A percentile compares a stretch with the other conserved stretches of the same genome.
These are phyloP conservation scores for Kitagawia praeruptora DNA, from an alignment of 129 eudicot genomes.

Conservation along the genomic window DNA sequence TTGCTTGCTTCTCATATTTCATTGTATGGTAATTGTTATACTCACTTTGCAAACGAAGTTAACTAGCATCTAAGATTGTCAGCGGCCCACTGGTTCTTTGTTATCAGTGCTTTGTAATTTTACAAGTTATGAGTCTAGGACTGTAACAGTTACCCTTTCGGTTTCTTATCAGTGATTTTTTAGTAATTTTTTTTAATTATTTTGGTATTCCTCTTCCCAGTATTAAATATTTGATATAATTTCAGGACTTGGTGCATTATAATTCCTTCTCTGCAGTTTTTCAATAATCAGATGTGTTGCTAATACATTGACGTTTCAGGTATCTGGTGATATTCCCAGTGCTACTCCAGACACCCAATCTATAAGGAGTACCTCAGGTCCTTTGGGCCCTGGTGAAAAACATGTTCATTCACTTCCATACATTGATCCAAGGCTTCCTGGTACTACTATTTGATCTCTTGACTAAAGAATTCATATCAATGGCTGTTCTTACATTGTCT, in stretches of 20 bases:
- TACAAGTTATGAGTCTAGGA: background rate
- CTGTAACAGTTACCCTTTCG: background rate
- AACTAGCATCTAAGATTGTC: background rate
- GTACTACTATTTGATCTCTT: conserved; percentile 25
- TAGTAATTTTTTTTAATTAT: background rate
- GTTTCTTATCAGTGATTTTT: background rate
- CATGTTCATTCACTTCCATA: conserved; percentile 68
- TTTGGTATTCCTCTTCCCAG: background rate
- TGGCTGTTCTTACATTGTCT: background rate
- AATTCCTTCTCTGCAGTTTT: background rate
- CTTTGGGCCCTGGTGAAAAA: conserved; percentile 69
- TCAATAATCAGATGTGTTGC: background rate
- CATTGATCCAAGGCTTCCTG: conserved; percentile 84
- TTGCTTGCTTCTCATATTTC: background rate
- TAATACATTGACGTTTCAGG: conserved; percentile 22
- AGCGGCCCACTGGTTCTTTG: background rate
- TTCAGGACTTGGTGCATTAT: background rate
- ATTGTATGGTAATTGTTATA: background rate
- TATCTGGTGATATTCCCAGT: conserved; percentile 78
- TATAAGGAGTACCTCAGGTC: conserved; percentile 82
- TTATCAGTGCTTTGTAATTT: background rate
- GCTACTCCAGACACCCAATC: conserved; percentile 67
- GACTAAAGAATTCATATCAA: background rate
- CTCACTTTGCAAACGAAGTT: background rate
- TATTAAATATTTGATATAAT: background rate